Evolutionary conservation across 2,329 filamentous ascomycete species (phyloP).

Genomic region (Drechslerella coelobrocha): DNA sequence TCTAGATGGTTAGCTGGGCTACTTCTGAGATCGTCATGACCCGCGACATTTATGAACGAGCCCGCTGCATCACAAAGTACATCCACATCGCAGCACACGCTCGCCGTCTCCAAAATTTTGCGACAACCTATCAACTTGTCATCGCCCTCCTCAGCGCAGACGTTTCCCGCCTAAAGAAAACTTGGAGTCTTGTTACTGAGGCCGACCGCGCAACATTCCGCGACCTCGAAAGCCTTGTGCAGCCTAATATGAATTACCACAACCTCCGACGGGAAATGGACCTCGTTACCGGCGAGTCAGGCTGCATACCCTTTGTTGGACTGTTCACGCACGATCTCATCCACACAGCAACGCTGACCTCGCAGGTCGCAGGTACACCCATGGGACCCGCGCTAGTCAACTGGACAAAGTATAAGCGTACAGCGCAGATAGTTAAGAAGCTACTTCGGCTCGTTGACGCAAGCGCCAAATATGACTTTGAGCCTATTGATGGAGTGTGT

Average conservation of each 20-base stretch:
- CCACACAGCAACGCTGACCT: conserved; percentile 79
- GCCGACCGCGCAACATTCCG: conserved; percentile 71
- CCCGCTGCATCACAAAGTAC: conserved; percentile 77
- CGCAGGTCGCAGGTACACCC: conserved; percentile 73
- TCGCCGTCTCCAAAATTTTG: conserved; percentile 78
- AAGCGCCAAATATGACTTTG: conserved; percentile 75
- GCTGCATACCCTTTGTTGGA: conserved; percentile 84
- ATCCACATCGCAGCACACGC: conserved; percentile 82
- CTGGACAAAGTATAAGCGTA: conserved; percentile 80
- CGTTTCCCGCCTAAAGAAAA: conserved; percentile 70
- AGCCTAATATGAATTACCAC: conserved; percentile 78
- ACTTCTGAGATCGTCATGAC: conserved; percentile 81
- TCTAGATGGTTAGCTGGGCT: conserved; percentile 78
- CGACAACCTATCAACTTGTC: conserved; percentile 80
- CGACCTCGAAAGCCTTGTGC: conserved; percentile 75
- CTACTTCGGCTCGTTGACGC: conserved; percentile 79
- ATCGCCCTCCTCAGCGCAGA: conserved; percentile 78
- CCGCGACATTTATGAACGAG: conserved; percentile 73
- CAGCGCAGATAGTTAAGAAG: conserved; percentile 79
- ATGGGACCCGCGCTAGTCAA: conserved; percentile 75
- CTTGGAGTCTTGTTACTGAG: conserved; percentile 74
- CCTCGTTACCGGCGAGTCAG: conserved; percentile 66
- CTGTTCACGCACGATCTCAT: conserved; percentile 82
- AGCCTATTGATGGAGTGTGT: conserved; percentile 76
- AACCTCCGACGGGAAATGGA: conserved; percentile 82